Evolutionary conservation across 306 rosid genomes (phyloP), one percentile per base, ranked within the genome.

Genomic region (Cicer cuneatum): DNA sequence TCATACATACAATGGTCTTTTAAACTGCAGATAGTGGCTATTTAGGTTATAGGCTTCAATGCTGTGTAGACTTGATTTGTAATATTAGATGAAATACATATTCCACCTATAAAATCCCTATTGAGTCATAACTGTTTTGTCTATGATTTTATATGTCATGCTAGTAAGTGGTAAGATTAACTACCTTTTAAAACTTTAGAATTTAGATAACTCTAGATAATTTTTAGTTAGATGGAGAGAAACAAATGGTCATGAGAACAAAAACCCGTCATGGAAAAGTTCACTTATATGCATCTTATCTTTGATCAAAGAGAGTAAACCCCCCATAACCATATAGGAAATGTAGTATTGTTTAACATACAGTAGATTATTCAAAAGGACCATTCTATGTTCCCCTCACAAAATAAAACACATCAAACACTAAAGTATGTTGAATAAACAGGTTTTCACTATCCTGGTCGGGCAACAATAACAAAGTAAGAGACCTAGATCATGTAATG

Each of bases 401-500:
- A 45, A 65, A 77, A 68, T 37, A 78, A 58, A 69, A 21, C 19
- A 39, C 47, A 63, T 21, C 35, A 48, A 51, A 51, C 33, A 59
- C 72, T 15, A 77, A 69, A 48, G 18, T 62, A 21, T 14, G 39
- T 71, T 45, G 18, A 37, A 24, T 18, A 66, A 19, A 43, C 75
- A 73, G 6, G 5, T 39, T 39, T 62, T 45, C 72, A 66, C 33
- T 47, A 67, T 71, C 49, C n/a, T 19, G 49, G 73, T 24, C 41
- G 33, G 18, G 12, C 11, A 10, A 40, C 46, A 71, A 24, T 49
- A 56, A 68, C 37, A 62, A 63, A 52, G 58, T 56, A 82, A 49
- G 33, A 75, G 73, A 19, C 49, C 7, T 64, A 58, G 77, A 64
- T 14, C 16, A 68, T 24, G 78, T 74, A 94, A 68, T 24, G 78